Base-by-base conservation (phyloP, 2,329 filamentous ascomycete species). In the Endothia cerciana region DNA sequence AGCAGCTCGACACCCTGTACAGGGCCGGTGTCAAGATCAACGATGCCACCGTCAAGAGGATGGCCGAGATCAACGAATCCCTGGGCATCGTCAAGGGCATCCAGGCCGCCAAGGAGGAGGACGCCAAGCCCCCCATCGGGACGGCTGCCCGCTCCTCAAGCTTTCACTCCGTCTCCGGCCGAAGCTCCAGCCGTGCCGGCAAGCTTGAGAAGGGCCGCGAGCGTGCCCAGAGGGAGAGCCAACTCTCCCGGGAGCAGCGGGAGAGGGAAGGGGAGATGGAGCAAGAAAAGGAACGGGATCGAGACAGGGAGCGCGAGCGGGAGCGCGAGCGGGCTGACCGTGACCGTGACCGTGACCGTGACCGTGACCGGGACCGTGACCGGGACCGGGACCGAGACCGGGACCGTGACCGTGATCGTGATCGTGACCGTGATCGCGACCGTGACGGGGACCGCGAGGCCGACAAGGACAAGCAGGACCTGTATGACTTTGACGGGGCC, bases 401-500 rank as follows among this genome's bases (percentile, higher is more conserved):
- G 0, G 65, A 67, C 1, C 62, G 65, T 1, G 65, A 67, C 2
- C 62, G 65, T 1, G 76, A 73, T 38, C 63, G 57, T 33, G 70
- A 56, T 49, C 68, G 77, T 72, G 73, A 70, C 71, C 63, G 71
- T 1, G 73, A 75, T 1, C 61, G 61, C 8, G 65, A 67, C 19
- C 62, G 70, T 68, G 78, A 80, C 38, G 74, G 76, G 3, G 78
- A 81, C 30, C 62, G 66, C 22, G 74, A 74, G 5, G 61, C 58
- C 43, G 69, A 71, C 36, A 65, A 62, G 58, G 67, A 69, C n/a
- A 62, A 59, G 22, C 67, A 71, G 6, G 77, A 76, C 4, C 72
- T 80, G 0, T 82, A 82, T 71, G 80, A 81, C 47, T 81, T 82
- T 67, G 79, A 81, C 57, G 77, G 75, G 4, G 75, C 73, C 2